Percentiles rank a stretch among this genome's conserved stretches.
Evolutionary conservation across 2,329 filamentous ascomycete genomes (phyloP).

Genomic region (Dactylellina cionopaga): DNA sequence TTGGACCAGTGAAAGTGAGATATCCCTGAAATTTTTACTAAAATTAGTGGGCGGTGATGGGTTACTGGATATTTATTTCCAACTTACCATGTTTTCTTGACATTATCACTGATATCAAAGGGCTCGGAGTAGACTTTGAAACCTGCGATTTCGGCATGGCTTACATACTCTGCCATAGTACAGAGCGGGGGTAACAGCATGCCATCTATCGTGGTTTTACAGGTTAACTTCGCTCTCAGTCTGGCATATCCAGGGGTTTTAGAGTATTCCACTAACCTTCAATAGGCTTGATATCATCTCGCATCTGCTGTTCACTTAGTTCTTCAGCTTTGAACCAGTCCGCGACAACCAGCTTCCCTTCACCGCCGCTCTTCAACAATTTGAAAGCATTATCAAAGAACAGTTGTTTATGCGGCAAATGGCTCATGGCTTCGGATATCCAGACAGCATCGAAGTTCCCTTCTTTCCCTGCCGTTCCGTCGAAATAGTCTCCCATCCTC

Average conservation of each 20-base stretch:
- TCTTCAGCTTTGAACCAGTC: conserved; percentile 71
- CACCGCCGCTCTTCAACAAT: conserved; percentile 63
- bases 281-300: conserved; percentile 69
- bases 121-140: conserved; percentile 64
- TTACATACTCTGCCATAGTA: conserved; percentile 67
- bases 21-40: conserved; percentile 68
- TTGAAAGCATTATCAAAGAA: conserved; percentile 68
- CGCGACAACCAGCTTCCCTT: conserved; percentile 68
- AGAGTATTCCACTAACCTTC: conserved; percentile 62
- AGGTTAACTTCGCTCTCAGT: no score
- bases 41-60: no score
- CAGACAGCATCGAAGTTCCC: conserved; percentile 68
- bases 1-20: conserved; percentile 71
- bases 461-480: conserved; percentile 56
- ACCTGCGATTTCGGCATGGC: conserved; percentile 65
- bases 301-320: conserved; percentile 63
- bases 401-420: conserved; percentile 69
- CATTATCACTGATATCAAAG: conserved; percentile 69
- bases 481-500: conserved; percentile 68
- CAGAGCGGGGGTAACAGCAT: conserved; percentile 71
- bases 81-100: conserved; percentile 69
- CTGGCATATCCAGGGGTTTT: no score
- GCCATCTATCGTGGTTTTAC: conserved; percentile 63
- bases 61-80: no score
- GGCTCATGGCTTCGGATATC: conserved; percentile 72